Evolutionary conservation across 257 asterid genomes (phyloP).

Genomic region (Henckelia pumila): DNA sequence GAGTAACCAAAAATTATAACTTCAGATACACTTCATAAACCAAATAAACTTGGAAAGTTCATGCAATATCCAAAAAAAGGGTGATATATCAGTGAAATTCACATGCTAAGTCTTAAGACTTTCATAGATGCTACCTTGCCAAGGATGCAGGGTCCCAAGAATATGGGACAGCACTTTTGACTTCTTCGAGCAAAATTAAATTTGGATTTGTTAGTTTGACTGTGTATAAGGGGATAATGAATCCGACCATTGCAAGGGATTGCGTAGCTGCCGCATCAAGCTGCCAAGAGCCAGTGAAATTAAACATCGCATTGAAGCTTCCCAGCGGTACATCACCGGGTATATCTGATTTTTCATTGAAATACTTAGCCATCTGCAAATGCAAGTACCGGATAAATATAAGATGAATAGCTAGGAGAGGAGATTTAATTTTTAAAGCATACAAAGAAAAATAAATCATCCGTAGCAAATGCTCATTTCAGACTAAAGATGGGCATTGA

Average conservation of each 20-base stretch:
- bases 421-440: not conserved
- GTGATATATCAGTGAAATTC: conserved; percentile 12
- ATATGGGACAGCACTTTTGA: conserved; percentile 87
- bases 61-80: conserved; percentile 1
- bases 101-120: not conserved
- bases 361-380: conserved; percentile 83
- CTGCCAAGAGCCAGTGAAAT: conserved; percentile 95
- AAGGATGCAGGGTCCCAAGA: conserved; percentile 95
- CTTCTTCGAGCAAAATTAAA: conserved; percentile 61
- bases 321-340: conserved; percentile 84
- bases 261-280: conserved; percentile 87
- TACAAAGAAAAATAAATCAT: not conserved
- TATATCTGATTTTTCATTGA: conserved; percentile 68
- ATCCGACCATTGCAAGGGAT: conserved; percentile 91
- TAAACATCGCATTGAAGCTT: conserved; percentile 95
- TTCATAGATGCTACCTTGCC: conserved; percentile 60
- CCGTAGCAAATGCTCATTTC: conserved; percentile 9
- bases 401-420: conserved; percentile 4
- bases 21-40: not conserved
- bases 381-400: conserved; percentile 23
- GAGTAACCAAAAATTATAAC: conserved; percentile 3
- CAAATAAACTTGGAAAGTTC: not conserved
- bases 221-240: conserved; percentile 52
- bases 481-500: conserved; percentile 9
- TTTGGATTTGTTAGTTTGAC: conserved; percentile 51